Base-by-base conservation (phyloP, 352 stramenopile species). In the Pythium rhizo-oryzae region DNA sequence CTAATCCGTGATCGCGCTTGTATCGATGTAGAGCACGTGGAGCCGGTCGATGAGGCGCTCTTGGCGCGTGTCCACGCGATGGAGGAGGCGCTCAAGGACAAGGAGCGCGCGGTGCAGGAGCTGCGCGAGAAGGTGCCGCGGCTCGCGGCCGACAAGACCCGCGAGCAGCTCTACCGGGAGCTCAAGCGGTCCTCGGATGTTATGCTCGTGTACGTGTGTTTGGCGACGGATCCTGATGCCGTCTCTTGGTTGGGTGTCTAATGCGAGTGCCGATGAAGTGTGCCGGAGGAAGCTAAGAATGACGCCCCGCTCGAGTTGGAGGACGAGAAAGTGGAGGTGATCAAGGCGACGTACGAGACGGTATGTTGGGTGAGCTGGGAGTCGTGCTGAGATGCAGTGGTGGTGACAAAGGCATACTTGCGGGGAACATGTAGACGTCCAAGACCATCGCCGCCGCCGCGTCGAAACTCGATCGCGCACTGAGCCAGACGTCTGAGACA, bases 401-500 rank as follows among this genome's bases (percentile, higher is more conserved):
- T 53, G 25, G 5, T 52, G 37, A 51, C 16, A 3, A 33, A 33
- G 1, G 35, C 35, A 1, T 41, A 15, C 35, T 4, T 41, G 8
- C 43, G 62, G 25, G 16, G 7, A 53, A 25, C 53, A 12, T 6
- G 25, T 41, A 92, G 84, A 87, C 82, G 41, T 71, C 84, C 28
- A 82, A 76, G 65, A 84, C 72, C 25, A 88, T 92, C 58, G 81
- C 73, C 2, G 79, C 58, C 33, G 81, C 82, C 3, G 87, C 72
- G 25, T 72, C 75, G 8, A 89, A 88, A 59, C 62, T 92, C 19
- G 79, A 79, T 23, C 80, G 86, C 54, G 72, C 80, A 5, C 74
- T 88, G 58, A 84, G 68, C 28, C 74, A 90, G 54, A 91, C 84
- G n/a, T 85, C 66, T 12, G 84, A 90, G 69, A 90, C 84, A n/a